Evolutionary conservation across 352 stramenopile species (phyloP), one percentile per base, ranked within the genome.

Genomic region (Phytopythium boreale): DNA sequence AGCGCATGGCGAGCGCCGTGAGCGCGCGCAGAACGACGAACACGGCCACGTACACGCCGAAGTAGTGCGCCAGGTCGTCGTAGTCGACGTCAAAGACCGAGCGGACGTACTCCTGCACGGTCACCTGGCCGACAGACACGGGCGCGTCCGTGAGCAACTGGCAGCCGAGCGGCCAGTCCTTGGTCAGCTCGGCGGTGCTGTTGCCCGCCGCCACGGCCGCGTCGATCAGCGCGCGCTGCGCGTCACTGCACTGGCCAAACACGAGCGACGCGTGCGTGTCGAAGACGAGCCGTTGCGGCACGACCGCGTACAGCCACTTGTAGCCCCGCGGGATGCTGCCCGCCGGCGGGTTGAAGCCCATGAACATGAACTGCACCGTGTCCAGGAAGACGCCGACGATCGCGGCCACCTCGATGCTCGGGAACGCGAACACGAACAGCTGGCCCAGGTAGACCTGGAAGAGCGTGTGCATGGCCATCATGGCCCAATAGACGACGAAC

Each of bases 341-440:
- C 19, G 68, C 67, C 22, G 78, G 74, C 37, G 74, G 75, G 41
- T 80, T 79, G 66, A 76, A 75, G 24, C 78, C 76, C 67, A 79
- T 80, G 62, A 87, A 79, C 70, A 84, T 79, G 56, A 87, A 66
- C n/a, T 81, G 76, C 53, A 88, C 70, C 20, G 75, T 77, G 68
- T 83, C 72, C 19, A 83, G 68, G 24, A 84, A 67, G 10, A 75
- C 68, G 2, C 72, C 75, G 52, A 70, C 70, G 6, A 81, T 70
- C 27, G 71, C 73, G 10, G 82, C 82, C 15, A 84, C 63, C 53
- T 85, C 66, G 46, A 83, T 69, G 36, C 29, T 82, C 19, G 82
- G 75, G 56, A 87, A 71, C 15, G 69, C 61, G 39, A 84, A 79
- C 57, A 87, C 83, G 49, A 96, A 82, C 63, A 93, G 77, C 63